These are phyloP conservation scores for Phoma herbarum DNA, from an alignment of 2,329 filamentous ascomycete species.

Conservation along the genomic window DNA sequence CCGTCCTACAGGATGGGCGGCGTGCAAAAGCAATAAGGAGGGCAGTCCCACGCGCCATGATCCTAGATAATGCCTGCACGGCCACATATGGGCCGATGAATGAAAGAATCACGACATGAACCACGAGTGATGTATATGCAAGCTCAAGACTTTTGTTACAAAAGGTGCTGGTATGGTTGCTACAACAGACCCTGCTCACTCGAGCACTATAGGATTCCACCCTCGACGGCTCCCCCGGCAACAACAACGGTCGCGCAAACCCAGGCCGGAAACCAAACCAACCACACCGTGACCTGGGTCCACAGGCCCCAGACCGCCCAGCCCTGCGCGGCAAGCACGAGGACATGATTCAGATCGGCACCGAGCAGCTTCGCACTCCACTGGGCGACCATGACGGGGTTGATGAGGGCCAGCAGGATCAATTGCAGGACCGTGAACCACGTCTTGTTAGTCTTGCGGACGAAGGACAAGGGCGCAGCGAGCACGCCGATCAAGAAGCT, in stretches of 20 bases:
- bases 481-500: slow-evolving; percentile 85
- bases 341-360: slow-evolving; percentile 61
- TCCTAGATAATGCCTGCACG: slow-evolving; percentile 28
- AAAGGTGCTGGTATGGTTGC: too few species aligned
- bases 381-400: slow-evolving; percentile 45
- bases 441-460: slow-evolving; percentile 48
- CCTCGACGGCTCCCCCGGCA: slow-evolving; percentile 33
- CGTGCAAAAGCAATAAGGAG: slow-evolving; percentile 16
- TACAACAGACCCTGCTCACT: too few species aligned
- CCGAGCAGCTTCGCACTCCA: slow-evolving; percentile 36
- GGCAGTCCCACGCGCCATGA: slow-evolving; percentile 20
- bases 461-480: slow-evolving; percentile 80
- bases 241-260: slow-evolving; percentile 61
- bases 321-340: slow-evolving; percentile 80
- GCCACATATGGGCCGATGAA: slow-evolving; percentile 8
- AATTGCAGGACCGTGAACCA: slow-evolving; percentile 25
- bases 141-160: too few species aligned
- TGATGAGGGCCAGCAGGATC: slow-evolving; percentile 39
- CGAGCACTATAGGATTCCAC: background rate
- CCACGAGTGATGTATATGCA: too few species aligned
- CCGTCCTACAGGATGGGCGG: slow-evolving; percentile 9
- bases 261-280: slow-evolving; percentile 96
- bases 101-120: slow-evolving; percentile 13
- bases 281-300: slow-evolving; percentile 89
- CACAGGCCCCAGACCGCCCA: slow-evolving; percentile 92